Conservation (phyloP, 768 basidiomycete genomes). For the Floccularia luteovirens region DNA sequence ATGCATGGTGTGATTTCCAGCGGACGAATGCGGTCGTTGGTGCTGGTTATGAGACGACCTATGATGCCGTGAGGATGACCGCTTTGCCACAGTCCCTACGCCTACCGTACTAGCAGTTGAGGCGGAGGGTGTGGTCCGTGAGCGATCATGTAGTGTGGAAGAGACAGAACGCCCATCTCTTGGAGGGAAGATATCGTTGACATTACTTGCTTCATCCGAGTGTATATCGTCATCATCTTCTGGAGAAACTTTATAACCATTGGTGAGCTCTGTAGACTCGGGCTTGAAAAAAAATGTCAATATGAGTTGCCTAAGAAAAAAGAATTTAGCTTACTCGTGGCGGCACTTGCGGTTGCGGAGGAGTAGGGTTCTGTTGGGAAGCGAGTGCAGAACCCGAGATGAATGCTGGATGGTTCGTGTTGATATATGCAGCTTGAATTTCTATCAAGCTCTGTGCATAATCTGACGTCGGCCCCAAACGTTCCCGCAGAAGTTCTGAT, state of each 20-base stretch:
- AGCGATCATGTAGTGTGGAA: conserved; percentile 69
- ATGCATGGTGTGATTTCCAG: conserved; percentile 6
- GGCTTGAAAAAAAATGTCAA: conserved; percentile 35
- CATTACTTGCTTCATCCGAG: conserved; percentile 37
- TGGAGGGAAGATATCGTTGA: conserved; percentile 34
- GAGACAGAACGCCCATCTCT: conserved; percentile 68
- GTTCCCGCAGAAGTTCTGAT: conserved; percentile 92
- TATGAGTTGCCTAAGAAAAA: conserved; percentile 7
- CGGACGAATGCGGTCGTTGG: conserved; percentile 25
- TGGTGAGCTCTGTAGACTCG: conserved; percentile 53
- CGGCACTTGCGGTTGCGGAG: conserved; percentile 33
- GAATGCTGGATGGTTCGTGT: conserved; percentile 97
- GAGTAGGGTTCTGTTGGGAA: conserved; percentile 37
- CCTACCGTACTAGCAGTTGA: conserved; percentile 21
- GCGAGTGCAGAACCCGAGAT: conserved; percentile 69
- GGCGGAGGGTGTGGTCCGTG: conserved; percentile 33
- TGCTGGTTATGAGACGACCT: conserved; percentile 10
- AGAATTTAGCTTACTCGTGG: conserved; percentile 41
- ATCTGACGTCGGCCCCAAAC: conserved; percentile 93
- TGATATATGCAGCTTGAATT: conserved; percentile 98
- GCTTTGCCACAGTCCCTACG: conserved; percentile 18
- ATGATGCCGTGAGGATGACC: conserved; percentile 26
- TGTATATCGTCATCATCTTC: conserved; percentile 59
- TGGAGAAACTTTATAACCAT: conserved; percentile 35
- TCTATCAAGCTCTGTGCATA: conserved; percentile 93